Evolutionary conservation across 148 eudicot genomes (phyloP), one percentile per base, ranked within the genome.

Genomic region (Fagopyrum esculentum): DNA sequence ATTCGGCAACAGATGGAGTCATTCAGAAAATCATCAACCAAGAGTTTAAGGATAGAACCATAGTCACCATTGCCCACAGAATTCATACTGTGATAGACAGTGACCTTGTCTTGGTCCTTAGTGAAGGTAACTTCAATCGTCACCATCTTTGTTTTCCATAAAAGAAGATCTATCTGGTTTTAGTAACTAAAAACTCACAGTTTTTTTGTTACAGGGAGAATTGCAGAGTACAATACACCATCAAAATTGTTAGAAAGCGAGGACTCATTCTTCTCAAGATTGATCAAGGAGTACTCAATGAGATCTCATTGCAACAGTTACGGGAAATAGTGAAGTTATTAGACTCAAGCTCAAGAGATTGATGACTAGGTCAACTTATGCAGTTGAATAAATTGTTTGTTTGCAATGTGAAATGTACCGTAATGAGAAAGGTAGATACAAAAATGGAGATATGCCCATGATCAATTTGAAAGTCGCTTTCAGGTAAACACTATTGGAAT

Each of bases 61-160:
- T 92, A 26, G 90, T 92, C 82, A 96, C 98, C 45, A 96, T 96
- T 81, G 99, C 98, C 76, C 99, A 96, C 85, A 90, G 97, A 80
- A 96, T 96, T 84, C 98, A 96, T 80, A 96, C 98, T 2, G 91
- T 96, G 19, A 87, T 96, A 8, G 98, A 96, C 70, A 92, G 97
- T 74, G 99, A 96, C 82, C 88, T 90, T 19, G 98, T 96, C 51
- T 80, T 96, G 81, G 97, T 96, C 80, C 94, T 96, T 12, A 89
- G 87, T 82, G 99, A 96, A 5, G 98, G 99, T 96, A 92, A 77
- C 8, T 22, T 13, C n/a, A 6, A 15, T 74, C 26, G 13, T 51
- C 47, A 19, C 13, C 6, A 50, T n/a, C 73, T 69, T 16, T 15
- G 7, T 47, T 45, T 19, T 45, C 46, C 35, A 7, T 48, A 6